Evolutionary conservation across 2,329 filamentous ascomycete species (phyloP), one percentile per base, ranked within the genome.

Genomic region (Pyricularia sp.): DNA sequence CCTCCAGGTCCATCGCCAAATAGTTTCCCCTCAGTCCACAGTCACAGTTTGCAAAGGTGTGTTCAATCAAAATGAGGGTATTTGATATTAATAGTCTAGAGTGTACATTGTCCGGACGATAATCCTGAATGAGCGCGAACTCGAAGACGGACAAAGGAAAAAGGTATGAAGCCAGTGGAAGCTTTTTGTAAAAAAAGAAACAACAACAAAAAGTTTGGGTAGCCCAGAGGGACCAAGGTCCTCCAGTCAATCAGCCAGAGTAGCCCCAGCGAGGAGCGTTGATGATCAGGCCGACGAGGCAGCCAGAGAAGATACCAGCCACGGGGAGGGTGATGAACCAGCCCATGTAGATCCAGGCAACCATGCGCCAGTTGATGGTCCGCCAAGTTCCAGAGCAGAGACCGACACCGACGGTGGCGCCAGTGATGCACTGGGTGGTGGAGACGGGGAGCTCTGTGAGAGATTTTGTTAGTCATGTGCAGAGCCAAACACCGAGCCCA

Each of bases 371-470:
- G 79, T 89, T 89, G 73, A 89, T 85, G 31, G 85, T 83, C 65
- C 82, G 81, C 80, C 82, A 83, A 64, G 82, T 83, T 30, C 86
- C 86, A 65, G 85, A 86, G 78, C 85, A 88, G 23, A 89, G 82
- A 70, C 86, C 87, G 66, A 89, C 86, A 70, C 86, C 86, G 64
- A 89, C 86, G 25, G 86, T 88, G 61, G 86, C 84, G 65, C 86
- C 86, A 61, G 83, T 86, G 73, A 88, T 88, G 76, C 87, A 90
- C 78, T 89, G 87, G 0, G 87, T 88, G 1, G 88, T 90, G 1
- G 86, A 89, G 36, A 90, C 82, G 2, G 88, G 88, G 1, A 90
- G 83, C 68, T 84, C 81, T 81, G 73, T 31, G 33, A 31, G 28
- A 33, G 66, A 69, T 36, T 68, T 64, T 58, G 17, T 25, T 61